Base-by-base conservation (phyloP, 768 basidiomycete genomes). In the Pleurotus pulmonarius region DNA sequence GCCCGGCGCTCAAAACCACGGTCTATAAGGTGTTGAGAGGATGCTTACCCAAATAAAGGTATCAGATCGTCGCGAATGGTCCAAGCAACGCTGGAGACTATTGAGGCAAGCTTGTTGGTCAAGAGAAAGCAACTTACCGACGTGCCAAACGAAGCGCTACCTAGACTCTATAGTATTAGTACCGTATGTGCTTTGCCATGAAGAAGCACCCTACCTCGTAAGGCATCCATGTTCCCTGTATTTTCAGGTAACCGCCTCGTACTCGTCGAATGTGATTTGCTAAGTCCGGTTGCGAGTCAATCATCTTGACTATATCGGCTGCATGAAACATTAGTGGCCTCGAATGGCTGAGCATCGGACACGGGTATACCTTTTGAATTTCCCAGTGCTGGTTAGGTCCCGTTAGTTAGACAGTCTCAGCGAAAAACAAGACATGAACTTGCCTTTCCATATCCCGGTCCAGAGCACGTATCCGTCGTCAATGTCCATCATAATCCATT, bases 401-500 rank as follows among this genome's bases (percentile, higher is more conserved):
- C 29, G 9, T 34, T 9, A 34, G 29, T 11, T 11, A 11, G 29
- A 8, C 3, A 11, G 29, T 34, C 29, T 11, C 11, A 9, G 29
- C 29, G 29, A 11, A 3, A 34, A 11, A 34, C 8, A 34, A 34
- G 29, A 34, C 29, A 20, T 0, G 45, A 57, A 75, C 58, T 41
- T 57, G 91, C 91, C 92, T 79, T 94, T 94, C 92, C 92, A 94
- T 53, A 94, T 94, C 8, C 91, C 90, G 1, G 93, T 94, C 92
- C 92, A 94, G 15, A 93, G 76, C 57, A 94, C 87, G 68, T 92
- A 94, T 3, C 92, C 92, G 67, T 93, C 92, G 67, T 94, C 92
- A 65, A 91, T 88, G 73, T 94, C 92, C 83, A 94, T 92, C 92
- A 94, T 94, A 65, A 94, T 90, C 89, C 91, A 92, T 65, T 94